These are phyloP conservation scores for Chlorella sorokiniana DNA, from an alignment of 139 green algal genomes.

Conservation along the genomic window DNA sequence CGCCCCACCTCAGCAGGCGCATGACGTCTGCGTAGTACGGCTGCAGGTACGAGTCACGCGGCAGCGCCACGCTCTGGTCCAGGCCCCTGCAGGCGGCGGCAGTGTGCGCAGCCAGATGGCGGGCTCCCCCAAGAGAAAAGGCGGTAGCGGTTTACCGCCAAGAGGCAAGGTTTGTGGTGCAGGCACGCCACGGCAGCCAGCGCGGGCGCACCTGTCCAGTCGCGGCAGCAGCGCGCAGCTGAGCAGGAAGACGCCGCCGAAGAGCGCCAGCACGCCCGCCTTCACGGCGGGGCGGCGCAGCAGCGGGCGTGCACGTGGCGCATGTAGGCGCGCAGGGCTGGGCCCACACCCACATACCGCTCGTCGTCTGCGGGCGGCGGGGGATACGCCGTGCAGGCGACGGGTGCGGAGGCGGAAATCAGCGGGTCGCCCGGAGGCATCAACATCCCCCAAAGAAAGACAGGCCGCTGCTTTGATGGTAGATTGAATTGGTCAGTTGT, in stretches of 20 bases:
- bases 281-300: slow-evolving; percentile 57
- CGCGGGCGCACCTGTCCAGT: slow-evolving; percentile 38
- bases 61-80: slow-evolving; percentile 88
- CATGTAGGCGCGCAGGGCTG: slow-evolving; percentile 62
- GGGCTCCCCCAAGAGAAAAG: no score
- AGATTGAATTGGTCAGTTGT: no score
- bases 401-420: neutral
- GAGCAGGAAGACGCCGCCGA: slow-evolving; percentile 42
- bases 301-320: slow-evolving; percentile 58
- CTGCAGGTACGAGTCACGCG: slow-evolving; percentile 91
- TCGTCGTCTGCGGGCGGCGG: slow-evolving; percentile 6
- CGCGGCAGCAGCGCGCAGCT: slow-evolving; percentile 44
- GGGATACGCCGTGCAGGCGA: no score
- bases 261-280: slow-evolving; percentile 54
- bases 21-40: slow-evolving; percentile 83
- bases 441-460: no score
- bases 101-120: neutral
- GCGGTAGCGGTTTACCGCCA: no score
- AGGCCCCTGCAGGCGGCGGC: slow-evolving; percentile 62
- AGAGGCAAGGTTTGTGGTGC: no score
- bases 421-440: no score
- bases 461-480: no score
- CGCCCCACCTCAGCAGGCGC: slow-evolving; percentile 45
- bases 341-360: neutral
- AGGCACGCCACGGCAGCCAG: neutral